A percentile compares a stretch with the other conserved stretches of the same genome.
phyloP scores from a whole-genome alignment of 2,329 filamentous ascomycete genomes.

The Nemania sp. region DNA sequence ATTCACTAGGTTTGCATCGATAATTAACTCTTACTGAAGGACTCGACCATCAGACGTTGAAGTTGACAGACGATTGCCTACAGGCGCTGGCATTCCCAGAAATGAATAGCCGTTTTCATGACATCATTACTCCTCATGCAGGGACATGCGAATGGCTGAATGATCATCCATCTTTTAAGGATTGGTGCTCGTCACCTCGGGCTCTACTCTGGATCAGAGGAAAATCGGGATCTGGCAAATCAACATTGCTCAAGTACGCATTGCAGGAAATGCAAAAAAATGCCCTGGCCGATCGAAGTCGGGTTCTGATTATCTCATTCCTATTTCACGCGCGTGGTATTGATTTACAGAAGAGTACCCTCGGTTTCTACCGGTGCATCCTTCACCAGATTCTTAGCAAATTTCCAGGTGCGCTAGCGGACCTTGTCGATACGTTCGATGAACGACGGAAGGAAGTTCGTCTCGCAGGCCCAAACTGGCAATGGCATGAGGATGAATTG shows the following conservation, averaged over 20 bases:
- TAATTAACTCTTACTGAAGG: neutral
- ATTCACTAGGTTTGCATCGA: neutral
- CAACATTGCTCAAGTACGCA: conserved; percentile 1
- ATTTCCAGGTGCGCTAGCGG: neutral
- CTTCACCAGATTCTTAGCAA: neutral
- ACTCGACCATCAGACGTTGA: neutral
- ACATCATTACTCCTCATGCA: neutral
- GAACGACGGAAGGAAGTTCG: neutral
- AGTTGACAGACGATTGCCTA: neutral
- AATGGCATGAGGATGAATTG: neutral
- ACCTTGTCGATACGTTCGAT: neutral
- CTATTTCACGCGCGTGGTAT: neutral
- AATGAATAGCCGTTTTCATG: conserved; percentile 1
- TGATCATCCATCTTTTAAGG: neutral
- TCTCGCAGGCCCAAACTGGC: neutral
- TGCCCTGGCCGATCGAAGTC: neutral
- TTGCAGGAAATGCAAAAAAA: neutral
- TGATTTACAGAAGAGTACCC: neutral
- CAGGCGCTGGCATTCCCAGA: conserved; percentile 6
- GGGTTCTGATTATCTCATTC: conserved; percentile 4
- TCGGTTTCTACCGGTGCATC: neutral
- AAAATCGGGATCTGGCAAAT: conserved; percentile 11
- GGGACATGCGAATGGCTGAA: conserved; percentile 12
- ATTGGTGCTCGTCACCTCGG: neutral
- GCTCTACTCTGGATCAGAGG: conserved; percentile 15